Conservation (phyloP, 768 basidiomycete genomes). For the Boletus barrowsii region DNA sequence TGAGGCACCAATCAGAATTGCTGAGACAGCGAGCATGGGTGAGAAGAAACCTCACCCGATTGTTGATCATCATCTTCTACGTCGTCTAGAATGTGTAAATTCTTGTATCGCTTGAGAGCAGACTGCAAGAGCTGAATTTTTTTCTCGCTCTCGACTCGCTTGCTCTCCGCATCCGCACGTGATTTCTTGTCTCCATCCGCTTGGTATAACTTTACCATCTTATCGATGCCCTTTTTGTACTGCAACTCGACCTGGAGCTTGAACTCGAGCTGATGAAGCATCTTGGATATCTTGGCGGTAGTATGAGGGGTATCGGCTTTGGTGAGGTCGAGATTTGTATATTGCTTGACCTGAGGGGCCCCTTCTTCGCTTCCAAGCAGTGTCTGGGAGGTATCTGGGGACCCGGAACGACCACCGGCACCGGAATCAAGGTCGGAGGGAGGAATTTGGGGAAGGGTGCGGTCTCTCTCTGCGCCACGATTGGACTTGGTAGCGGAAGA, state of each 20-base stretch:
- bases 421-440: conserved; percentile 46
- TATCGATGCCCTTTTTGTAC: conserved; percentile 97
- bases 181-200: conserved; percentile 98
- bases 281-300: conserved; percentile 92
- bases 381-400: conserved; percentile 39
- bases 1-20: conserved; percentile 34
- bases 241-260: conserved; percentile 98
- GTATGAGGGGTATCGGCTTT: conserved; percentile 97
- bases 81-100: conserved; percentile 88
- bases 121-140: conserved; percentile 92
- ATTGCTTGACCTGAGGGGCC: conserved; percentile 56
- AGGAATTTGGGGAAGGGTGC: conserved; percentile 45
- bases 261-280: conserved; percentile 99
- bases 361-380: conserved; percentile 39
- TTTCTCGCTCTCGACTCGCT: conserved; percentile 91
- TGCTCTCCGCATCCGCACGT: conserved; percentile 87
- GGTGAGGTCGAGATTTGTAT: conserved; percentile 88
- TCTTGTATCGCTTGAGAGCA: conserved; percentile 95
- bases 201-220: conserved; percentile 96
- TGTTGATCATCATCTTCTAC: conserved; percentile 83
- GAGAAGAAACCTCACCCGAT: conserved; percentile 38
- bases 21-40: not conserved
- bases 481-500: conserved; percentile 14
- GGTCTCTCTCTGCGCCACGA: conserved; percentile 30
- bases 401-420: conserved; percentile 33